Conservation (phyloP, 257 asterid species). For the Nicotiana attenuata region DNA sequence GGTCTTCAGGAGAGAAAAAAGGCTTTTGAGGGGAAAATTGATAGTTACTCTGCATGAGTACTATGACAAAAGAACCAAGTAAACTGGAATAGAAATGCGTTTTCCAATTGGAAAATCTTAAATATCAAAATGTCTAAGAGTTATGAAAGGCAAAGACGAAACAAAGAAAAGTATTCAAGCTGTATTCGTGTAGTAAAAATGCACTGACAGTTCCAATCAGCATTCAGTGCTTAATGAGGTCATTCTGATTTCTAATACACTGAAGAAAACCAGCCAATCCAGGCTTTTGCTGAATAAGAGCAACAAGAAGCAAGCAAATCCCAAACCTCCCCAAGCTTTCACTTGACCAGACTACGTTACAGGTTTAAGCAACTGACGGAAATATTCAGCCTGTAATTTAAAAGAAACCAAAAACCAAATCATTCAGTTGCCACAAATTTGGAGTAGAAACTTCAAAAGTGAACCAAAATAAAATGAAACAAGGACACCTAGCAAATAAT, state of each 20-base stretch:
- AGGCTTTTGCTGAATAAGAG: conserved; percentile 17
- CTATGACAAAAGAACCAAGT: conserved; percentile 6
- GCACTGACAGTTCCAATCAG: conserved; percentile 10
- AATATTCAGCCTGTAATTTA: conserved; percentile 71
- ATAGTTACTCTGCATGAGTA: conserved; percentile 51
- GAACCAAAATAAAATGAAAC: not conserved
- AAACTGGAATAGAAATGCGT: not conserved
- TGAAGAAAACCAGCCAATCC: conserved; percentile 8
- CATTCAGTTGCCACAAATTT: not conserved
- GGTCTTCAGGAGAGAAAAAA: conserved; percentile 36
- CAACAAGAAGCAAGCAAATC: conserved; percentile 9
- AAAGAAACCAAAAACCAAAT: not conserved
- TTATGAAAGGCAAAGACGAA: conserved; percentile 8
- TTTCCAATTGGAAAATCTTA: conserved; percentile 13
- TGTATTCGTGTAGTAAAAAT: conserved; percentile 24
- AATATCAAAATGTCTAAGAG: conserved; percentile 7
- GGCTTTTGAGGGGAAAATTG: conserved; percentile 31
- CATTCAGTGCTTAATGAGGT: conserved; percentile 11
- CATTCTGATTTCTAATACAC: conserved; percentile 8
- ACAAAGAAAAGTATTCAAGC: conserved; percentile 20
- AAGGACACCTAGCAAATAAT: not conserved
- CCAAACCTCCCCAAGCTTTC: conserved; percentile 8
- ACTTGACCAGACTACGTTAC: conserved; percentile 63
- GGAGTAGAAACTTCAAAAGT: not conserved
- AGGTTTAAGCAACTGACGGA: conserved; percentile 91